Base-by-base conservation (phyloP, 2,329 filamentous ascomycete genomes). In the Aspergillus aculeatus region DNA sequence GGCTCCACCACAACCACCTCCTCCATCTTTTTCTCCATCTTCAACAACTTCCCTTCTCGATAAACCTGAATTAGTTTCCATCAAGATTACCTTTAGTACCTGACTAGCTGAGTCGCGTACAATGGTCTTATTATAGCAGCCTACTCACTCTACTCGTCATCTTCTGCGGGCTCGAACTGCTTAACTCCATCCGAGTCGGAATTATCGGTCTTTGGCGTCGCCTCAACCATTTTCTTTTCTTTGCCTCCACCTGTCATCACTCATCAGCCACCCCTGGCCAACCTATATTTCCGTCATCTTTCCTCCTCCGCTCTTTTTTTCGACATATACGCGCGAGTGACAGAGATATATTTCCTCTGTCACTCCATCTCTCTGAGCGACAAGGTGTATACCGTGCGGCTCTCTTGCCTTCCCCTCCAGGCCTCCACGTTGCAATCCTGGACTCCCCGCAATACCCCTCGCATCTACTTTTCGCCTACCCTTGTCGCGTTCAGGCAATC, bases 341-440 rank as follows among this genome's bases (percentile, higher is more conserved):
- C 69, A 68, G 68, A 58, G 51, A 14, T 3, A 14, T 3, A 47
- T 38, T 59, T 58, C 64, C 69, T 64, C 64, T 69, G 66, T 68
- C 55, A 57, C 63, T 63, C 62, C 56, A 23, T 23, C 57, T 35
- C 47, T 53, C 55, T 61, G 35, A 44, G 56, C 58, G 57, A 60
- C 68, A 74, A 73, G 56, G 65, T 74, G 72, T 69, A 66, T 66
- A 58, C 68, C 51, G 53, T 50, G 54, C 64, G 68, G 63, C 61
- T 69, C 56, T 31, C 41, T 64, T 64, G 58, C 53, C 64, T 62
- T 35, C 59, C 55, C 62, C 64, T 58, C 44, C 70, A 69, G 61
- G 63, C 64, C 53, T 21, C 53, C 31, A 31, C 31, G 53, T 61
- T 66, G 61, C 68, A 66, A 66, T 59, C 68, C 56, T 69, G 69